Conservation (phyloP, 2,329 filamentous ascomycete genomes). For the Dothideomycetes sp. region DNA sequence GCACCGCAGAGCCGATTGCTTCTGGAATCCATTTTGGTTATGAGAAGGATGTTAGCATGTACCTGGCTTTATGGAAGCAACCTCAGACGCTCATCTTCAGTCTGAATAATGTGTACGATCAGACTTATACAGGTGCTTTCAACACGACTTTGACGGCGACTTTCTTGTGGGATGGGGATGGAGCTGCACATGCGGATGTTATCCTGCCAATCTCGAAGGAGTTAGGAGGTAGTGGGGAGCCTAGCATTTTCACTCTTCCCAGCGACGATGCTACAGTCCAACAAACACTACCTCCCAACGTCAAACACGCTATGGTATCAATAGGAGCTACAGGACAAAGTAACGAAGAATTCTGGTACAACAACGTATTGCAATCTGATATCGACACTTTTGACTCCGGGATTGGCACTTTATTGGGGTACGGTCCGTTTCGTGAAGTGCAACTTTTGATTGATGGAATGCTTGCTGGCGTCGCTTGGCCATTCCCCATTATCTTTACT, state of each 20-base stretch:
- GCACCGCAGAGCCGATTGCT: constrained; percentile 66
- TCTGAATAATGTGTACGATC: constrained; percentile 62
- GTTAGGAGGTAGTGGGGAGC: constrained; percentile 39
- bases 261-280: constrained; percentile 50
- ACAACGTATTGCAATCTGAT: constrained; percentile 59
- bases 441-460: constrained; percentile 65
- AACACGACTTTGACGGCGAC: constrained; percentile 66
- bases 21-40: constrained; percentile 68
- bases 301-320: constrained; percentile 61
- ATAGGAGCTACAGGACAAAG: constrained; percentile 70
- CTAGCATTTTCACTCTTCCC: constrained; percentile 62
- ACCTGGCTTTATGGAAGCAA: constrained; percentile 56
- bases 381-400: constrained; percentile 46
- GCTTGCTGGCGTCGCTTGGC: constrained; percentile 69
- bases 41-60: constrained; percentile 69
- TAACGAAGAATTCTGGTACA: constrained; percentile 79
- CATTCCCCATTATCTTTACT: constrained; percentile 74
- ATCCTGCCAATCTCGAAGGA: constrained; percentile 58
- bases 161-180: constrained; percentile 43
- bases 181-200: constrained; percentile 43
- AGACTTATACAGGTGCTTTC: constrained; percentile 62
- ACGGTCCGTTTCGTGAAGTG: constrained; percentile 68
- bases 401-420: constrained; percentile 51
- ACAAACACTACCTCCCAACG: constrained; percentile 56
- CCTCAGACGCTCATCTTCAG: constrained; percentile 73